Evolutionary conservation across 148 eudicot species (phyloP).

Genomic region (Cornus kousa): DNA sequence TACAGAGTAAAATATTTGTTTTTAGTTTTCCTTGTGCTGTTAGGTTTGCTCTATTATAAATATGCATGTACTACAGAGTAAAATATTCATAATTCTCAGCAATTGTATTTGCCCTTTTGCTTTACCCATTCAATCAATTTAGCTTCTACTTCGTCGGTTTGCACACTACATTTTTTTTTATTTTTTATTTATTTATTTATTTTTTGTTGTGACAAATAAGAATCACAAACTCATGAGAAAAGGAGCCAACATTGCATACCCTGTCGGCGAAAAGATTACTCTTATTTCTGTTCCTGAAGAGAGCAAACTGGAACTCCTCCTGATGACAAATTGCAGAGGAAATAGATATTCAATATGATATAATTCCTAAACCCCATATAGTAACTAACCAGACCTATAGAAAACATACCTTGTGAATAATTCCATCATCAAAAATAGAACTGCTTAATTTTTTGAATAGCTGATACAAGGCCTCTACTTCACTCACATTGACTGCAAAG

Average conservation of each 20-base stretch:
- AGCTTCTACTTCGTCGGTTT: not conserved
- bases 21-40: too few relatives aligned
- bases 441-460: conserved; percentile 82
- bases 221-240: not conserved
- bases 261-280: conserved; percentile 83
- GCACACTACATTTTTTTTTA: not conserved
- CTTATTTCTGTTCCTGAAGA: conserved; percentile 75
- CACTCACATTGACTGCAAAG: conserved; percentile 77
- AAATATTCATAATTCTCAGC: too few relatives aligned
- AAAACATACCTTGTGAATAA: conserved; percentile 76
- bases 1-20: too few relatives aligned
- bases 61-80: too few relatives aligned
- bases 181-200: too few relatives aligned
- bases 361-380: not conserved
- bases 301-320: conserved; percentile 95
- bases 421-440: conserved; percentile 83
- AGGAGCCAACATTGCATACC: conserved; percentile 35
- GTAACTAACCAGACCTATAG: not conserved
- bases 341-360: not conserved
- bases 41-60: too few relatives aligned
- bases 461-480: conserved; percentile 83
- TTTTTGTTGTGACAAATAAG: not conserved
- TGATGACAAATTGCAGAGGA: conserved; percentile 19
- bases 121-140: too few relatives aligned
- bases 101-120: too few relatives aligned